Percentiles rank a stretch among this genome's conserved stretches.
Evolutionary conservation across 2,329 filamentous ascomycete species (phyloP).

Genomic region (Hortaea werneckii): DNA sequence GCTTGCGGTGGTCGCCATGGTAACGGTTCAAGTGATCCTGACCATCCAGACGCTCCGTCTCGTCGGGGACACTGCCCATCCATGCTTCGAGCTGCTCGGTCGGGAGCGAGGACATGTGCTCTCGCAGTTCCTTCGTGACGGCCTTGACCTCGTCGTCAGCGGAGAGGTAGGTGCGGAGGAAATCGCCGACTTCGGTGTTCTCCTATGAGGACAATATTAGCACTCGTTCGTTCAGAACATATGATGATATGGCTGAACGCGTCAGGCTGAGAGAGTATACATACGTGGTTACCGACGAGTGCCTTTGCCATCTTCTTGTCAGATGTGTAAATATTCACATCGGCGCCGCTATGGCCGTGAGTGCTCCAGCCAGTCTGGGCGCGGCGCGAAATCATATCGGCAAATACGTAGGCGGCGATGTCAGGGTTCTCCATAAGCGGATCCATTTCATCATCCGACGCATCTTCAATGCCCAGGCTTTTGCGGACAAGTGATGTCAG

Average conservation of each 20-base stretch:
- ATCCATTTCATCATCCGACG: conserved; percentile 59
- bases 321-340: conserved; percentile 93
- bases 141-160: conserved; percentile 71
- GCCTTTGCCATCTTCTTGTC: conserved; percentile 51
- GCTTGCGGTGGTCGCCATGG: conserved; percentile 18
- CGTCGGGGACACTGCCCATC: conserved; percentile 33
- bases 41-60: conserved; percentile 34
- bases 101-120: conserved; percentile 36
- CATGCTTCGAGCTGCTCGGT: conserved; percentile 29
- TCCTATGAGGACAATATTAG: conserved; percentile 40
- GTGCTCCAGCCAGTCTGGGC: conserved; percentile 90
- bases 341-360: conserved; percentile 77
- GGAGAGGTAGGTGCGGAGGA: conserved; percentile 66
- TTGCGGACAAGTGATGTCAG: conserved; percentile 59
- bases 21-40: conserved; percentile 35
- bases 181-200: conserved; percentile 84
- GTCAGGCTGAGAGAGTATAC: neutral
- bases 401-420: conserved; percentile 55
- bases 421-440: conserved; percentile 46
- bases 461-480: conserved; percentile 68
- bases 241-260: too few species aligned
- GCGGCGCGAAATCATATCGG: conserved; percentile 76
- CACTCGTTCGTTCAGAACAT: too few species aligned
- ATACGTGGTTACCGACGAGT: conserved; percentile 63
- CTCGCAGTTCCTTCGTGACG: conserved; percentile 64